Evolutionary conservation across 495 filamentous ascomycete species (phyloP).

Genomic region (Penicillium goetzii): DNA sequence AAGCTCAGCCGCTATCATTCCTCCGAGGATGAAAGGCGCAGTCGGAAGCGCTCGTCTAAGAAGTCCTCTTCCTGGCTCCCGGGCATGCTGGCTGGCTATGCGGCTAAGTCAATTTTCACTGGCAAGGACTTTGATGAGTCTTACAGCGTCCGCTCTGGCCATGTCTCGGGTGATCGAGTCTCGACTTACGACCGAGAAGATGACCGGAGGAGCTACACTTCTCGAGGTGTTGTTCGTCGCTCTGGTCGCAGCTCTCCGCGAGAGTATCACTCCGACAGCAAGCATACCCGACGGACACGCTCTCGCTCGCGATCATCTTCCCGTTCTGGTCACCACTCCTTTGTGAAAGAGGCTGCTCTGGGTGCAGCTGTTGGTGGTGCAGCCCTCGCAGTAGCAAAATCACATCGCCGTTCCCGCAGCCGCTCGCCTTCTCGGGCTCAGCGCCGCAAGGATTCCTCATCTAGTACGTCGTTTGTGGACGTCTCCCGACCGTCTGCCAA

Average conservation of each 20-base stretch:
- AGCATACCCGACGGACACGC: constrained; percentile 35
- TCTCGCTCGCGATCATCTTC: constrained; percentile 54
- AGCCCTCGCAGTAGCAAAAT: constrained; percentile 40
- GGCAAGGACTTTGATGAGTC: constrained; percentile 62
- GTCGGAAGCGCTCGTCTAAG: constrained; percentile 47
- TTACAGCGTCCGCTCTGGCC: constrained; percentile 59
- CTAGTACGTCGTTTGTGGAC: constrained; percentile 39
- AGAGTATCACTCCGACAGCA: constrained; percentile 35
- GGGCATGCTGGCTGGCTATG: constrained; percentile 57
- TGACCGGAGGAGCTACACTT: constrained; percentile 50
- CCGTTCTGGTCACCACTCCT: constrained; percentile 41
- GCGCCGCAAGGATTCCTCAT: constrained; percentile 43
- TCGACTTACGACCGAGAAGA: constrained; percentile 44
- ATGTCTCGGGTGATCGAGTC: constrained; percentile 33
- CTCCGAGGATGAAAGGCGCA: constrained; percentile 56
- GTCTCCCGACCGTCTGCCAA: constrained; percentile 36
- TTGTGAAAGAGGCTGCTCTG: constrained; percentile 46
- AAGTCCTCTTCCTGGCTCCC: constrained; percentile 55
- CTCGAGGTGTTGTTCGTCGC: constrained; percentile 43
- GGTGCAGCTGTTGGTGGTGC: constrained; percentile 52
- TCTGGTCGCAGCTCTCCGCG: constrained; percentile 40
- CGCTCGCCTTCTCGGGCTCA: constrained; percentile 36
- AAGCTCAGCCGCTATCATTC: constrained; percentile 62
- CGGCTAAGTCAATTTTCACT: constrained; percentile 56
- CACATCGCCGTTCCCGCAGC: constrained; percentile 35